A percentile compares a stretch with the other conserved stretches of the same genome.
These are phyloP conservation scores for Epichloe gansuensis DNA, from an alignment of 2,329 filamentous ascomycete genomes.

Conservation along the genomic window DNA sequence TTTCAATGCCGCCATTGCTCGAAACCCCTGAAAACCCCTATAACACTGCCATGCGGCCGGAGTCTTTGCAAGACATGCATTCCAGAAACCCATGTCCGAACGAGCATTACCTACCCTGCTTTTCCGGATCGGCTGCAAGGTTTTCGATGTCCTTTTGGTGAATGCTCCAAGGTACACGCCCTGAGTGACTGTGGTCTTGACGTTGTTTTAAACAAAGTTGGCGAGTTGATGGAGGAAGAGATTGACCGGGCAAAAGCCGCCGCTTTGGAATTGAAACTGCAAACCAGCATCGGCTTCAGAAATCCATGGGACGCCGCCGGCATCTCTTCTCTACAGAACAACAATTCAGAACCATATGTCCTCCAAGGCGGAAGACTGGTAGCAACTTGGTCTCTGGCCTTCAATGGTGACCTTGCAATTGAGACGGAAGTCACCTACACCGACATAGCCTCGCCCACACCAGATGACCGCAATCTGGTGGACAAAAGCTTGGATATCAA, in stretches of 20 bases:
- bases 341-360: slow-evolving; percentile 20
- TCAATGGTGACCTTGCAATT: slow-evolving; percentile 45
- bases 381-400: slow-evolving; percentile 54
- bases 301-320: slow-evolving; percentile 30
- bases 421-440: slow-evolving; percentile 42
- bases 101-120: slow-evolving; percentile 67
- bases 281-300: slow-evolving; percentile 25
- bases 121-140: slow-evolving; percentile 53
- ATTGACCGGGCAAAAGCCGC: slow-evolving; percentile 31
- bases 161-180: slow-evolving; percentile 61
- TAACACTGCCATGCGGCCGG: slow-evolving; percentile 72
- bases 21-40: slow-evolving; percentile 51
- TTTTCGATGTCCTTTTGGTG: slow-evolving; percentile 59
- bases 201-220: slow-evolving; percentile 62
- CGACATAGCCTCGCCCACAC: slow-evolving; percentile 11
- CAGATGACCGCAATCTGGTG: not conserved
- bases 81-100: slow-evolving; percentile 50
- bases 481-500: not conserved
- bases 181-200: slow-evolving; percentile 65
- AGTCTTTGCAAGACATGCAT: slow-evolving; percentile 66
- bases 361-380: slow-evolving; percentile 47
- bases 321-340: slow-evolving; percentile 26
- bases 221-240: slow-evolving; percentile 45
- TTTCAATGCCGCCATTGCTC: slow-evolving; percentile 71
- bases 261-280: slow-evolving; percentile 13